These are phyloP conservation scores for Vaccinium macrocarpon DNA, from an alignment of 148 eudicot genomes.

Conservation along the genomic window DNA sequence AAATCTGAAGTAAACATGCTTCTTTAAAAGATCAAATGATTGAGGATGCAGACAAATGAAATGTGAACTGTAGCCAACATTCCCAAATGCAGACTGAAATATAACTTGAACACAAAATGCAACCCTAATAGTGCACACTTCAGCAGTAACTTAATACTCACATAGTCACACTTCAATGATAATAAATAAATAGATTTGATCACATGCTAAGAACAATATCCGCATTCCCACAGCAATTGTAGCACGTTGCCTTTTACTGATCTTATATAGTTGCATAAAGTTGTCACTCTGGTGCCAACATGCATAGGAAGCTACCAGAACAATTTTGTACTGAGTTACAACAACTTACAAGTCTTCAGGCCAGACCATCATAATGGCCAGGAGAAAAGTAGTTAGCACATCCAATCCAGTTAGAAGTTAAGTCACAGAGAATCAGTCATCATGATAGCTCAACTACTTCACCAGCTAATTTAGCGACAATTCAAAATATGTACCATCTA, in stretches of 20 bases:
- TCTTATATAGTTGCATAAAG: not conserved
- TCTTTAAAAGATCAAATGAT: not conserved
- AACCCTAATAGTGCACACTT: not conserved
- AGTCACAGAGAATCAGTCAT: not conserved
- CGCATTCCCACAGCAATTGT: not conserved
- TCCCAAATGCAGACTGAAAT: not conserved
- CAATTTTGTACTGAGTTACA: not conserved
- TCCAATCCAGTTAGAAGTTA: not conserved
- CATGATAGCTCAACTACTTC: not conserved
- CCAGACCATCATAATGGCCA: not conserved
- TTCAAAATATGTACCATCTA: not conserved
- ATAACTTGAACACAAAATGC: not conserved
- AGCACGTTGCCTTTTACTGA: not conserved
- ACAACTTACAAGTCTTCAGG: too few relatives aligned
- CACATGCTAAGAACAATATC: too few relatives aligned
- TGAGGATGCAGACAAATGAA: conserved; percentile 6
- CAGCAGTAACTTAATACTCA: not conserved
- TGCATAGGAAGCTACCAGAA: not conserved
- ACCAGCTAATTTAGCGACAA: not conserved
- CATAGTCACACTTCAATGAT: not conserved
- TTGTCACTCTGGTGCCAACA: not conserved
- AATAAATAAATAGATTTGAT: not conserved
- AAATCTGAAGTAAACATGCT: not conserved
- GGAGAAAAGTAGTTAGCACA: not conserved
- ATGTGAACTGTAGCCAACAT: not conserved